A percentile compares a stretch with the other conserved stretches of the same genome.
Conservation (phyloP, 805 yeast genomes). For the Ogataea parapolymorpha region DNA sequence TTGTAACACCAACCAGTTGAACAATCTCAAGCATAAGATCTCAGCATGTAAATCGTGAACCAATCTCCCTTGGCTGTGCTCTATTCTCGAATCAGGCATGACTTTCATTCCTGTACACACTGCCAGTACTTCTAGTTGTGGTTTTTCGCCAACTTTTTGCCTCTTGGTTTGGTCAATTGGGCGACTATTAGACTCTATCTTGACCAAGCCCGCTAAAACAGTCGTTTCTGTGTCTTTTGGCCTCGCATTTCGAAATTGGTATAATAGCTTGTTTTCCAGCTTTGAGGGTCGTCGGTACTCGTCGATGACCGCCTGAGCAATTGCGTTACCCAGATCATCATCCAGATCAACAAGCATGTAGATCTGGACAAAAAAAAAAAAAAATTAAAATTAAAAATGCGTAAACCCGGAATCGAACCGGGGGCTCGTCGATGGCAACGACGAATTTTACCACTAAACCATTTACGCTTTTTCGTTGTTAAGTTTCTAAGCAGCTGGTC, state of each 20-base stretch:
- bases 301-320: constrained; percentile 13
- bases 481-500: neutral
- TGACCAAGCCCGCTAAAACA: constrained; percentile 71
- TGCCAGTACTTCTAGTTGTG: constrained; percentile 38
- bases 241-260: constrained; percentile 30
- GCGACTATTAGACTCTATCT: constrained; percentile 23
- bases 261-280: constrained; percentile 8
- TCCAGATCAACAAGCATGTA: neutral
- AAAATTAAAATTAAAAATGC: constrained; percentile 10
- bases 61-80: constrained; percentile 46
- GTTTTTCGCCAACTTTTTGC: constrained; percentile 4
- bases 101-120: constrained; percentile 84
- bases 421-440: constrained; percentile 29
- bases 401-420: constrained; percentile 28
- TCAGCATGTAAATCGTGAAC: constrained; percentile 94
- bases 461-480: constrained; percentile 14
- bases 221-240: constrained; percentile 85
- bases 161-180: constrained; percentile 7
- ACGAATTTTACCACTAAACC: constrained; percentile 27
- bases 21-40: constrained; percentile 63
- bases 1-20: constrained; percentile 58
- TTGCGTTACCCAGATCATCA: constrained; percentile 15
- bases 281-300: constrained; percentile 15
- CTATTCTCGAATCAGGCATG: constrained; percentile 50
- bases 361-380: neutral